phyloP scores from a whole-genome alignment of 208 protist species.

The Borovskyia barvae region DNA sequence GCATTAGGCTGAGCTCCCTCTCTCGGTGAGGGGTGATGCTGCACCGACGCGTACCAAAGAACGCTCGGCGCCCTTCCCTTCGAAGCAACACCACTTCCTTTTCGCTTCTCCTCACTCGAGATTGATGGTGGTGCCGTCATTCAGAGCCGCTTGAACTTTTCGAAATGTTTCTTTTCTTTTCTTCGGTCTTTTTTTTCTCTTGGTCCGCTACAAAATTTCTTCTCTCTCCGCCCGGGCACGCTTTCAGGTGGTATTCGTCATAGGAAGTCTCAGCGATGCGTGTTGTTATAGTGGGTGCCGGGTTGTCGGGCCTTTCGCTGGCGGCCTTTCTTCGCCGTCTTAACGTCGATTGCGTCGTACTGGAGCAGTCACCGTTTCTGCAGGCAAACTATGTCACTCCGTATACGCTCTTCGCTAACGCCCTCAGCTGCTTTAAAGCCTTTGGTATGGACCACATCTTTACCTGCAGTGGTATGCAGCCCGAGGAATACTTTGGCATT shows the following conservation, averaged over 20 bases:
- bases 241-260: background rate
- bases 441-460: constrained; percentile 78
- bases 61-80: too few relatives aligned
- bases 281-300: constrained; percentile 86
- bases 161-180: too few relatives aligned
- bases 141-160: too few relatives aligned
- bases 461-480: constrained; percentile 28
- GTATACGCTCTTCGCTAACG: constrained; percentile 82
- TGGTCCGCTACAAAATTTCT: too few relatives aligned
- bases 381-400: constrained; percentile 59
- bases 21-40: too few relatives aligned
- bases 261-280: constrained; percentile 36
- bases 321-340: constrained; percentile 74
- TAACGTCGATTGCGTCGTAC: constrained; percentile 86
- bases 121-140: too few relatives aligned
- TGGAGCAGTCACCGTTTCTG: constrained; percentile 78
- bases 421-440: constrained; percentile 87
- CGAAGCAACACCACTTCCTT: too few relatives aligned
- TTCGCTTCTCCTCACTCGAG: too few relatives aligned
- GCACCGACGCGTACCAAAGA: too few relatives aligned
- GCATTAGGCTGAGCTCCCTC: too few relatives aligned
- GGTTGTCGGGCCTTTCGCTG: constrained; percentile 78
- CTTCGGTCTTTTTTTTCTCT: too few relatives aligned
- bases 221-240: too few relatives aligned
- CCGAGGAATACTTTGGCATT: constrained; percentile 73